Base-by-base conservation (phyloP, 441 rosid genomes). In the Erysimum pusillum region DNA sequence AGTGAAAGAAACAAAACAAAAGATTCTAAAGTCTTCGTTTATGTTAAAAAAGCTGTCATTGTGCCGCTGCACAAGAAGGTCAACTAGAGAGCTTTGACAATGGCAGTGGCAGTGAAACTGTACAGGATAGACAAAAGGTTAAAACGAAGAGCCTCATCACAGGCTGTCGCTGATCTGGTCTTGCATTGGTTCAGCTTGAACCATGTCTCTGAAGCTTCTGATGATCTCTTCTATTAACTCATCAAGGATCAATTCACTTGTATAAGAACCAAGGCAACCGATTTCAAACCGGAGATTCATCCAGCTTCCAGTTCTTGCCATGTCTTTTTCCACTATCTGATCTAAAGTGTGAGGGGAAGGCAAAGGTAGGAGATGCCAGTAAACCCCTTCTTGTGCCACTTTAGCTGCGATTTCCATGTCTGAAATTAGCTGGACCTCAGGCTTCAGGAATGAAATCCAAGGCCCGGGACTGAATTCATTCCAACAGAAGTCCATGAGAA, bases 251-350 rank as follows among this genome's bases (percentile, higher is more conserved):
- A 22, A 22, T 22, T 22, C 25, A 22, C 25, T 22, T 22, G 25
- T 22, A 22, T 22, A 22, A 22, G 25, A 22, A 22, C 25, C 25
- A 22, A 22, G 25, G 25, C 25, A 22, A 74, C 87, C 91, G 5
- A 83, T 66, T 63, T 93, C 90, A 73, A 41, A 73, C 34, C 83
- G 84, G 52, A 87, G 87, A 85, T 91, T 92, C 96, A 91, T 87
- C 99, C 98, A 96, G 31, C 83, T 81, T 66, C 89, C 89, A 57
- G 80, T 60, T 78, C 80, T 96, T 11, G 88, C 84, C 93, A 91
- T 76, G 85, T 93, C 99, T 83, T 90, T 96, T 60, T 74, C 75
- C 71, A 91, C 92, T 67, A 91, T 86, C 80, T 87, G 95, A 67
- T 96, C 99, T 77, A 93, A 82, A 11, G 85, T 85, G 79, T 36